phyloP scores from a whole-genome alignment of 2,329 filamentous ascomycete species.

The Zarea fungicola region DNA sequence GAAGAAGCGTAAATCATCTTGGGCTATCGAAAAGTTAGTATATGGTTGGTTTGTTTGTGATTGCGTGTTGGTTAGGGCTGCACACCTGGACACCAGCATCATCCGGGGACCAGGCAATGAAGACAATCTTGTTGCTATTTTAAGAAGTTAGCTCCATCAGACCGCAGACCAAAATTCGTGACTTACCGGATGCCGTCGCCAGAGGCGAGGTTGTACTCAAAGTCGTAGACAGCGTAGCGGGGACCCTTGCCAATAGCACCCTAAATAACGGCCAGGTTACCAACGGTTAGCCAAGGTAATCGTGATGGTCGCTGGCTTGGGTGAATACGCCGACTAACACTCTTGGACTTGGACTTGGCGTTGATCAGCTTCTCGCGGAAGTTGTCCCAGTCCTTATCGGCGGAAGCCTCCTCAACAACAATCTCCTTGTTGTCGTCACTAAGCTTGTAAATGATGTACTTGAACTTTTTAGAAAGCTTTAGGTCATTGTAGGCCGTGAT shows the following conservation, averaged over 20 bases:
- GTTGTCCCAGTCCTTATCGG: constrained; percentile 60
- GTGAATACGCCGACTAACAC: constrained; percentile 38
- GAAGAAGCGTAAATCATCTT: constrained; percentile 91
- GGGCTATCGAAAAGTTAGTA: constrained; percentile 44
- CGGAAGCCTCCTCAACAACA: constrained; percentile 69
- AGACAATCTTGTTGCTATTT: constrained; percentile 68
- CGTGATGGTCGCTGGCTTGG: not conserved
- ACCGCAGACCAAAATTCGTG: constrained; percentile 2
- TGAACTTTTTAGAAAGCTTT: constrained; percentile 75
- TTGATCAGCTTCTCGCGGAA: constrained; percentile 74
- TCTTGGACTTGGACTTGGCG: constrained; percentile 67
- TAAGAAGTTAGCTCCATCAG: constrained; percentile 20
- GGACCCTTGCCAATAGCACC: constrained; percentile 60
- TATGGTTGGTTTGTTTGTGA: not conserved
- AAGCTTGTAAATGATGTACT: constrained; percentile 87
- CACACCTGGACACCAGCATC: constrained; percentile 72
- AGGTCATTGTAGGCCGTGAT: constrained; percentile 70
- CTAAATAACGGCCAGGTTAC: constrained; percentile 36
- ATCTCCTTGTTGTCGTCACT: constrained; percentile 79
- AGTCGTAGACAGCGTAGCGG: constrained; percentile 81
- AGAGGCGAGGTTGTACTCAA: constrained; percentile 66
- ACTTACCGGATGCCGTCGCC: constrained; percentile 67
- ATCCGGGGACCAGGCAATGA: constrained; percentile 77
- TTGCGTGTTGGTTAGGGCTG: not conserved
- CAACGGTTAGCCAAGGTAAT: not conserved